Evolutionary conservation across 2,329 filamentous ascomycete genomes (phyloP).

Genomic region (Aureobasidium namibiae): DNA sequence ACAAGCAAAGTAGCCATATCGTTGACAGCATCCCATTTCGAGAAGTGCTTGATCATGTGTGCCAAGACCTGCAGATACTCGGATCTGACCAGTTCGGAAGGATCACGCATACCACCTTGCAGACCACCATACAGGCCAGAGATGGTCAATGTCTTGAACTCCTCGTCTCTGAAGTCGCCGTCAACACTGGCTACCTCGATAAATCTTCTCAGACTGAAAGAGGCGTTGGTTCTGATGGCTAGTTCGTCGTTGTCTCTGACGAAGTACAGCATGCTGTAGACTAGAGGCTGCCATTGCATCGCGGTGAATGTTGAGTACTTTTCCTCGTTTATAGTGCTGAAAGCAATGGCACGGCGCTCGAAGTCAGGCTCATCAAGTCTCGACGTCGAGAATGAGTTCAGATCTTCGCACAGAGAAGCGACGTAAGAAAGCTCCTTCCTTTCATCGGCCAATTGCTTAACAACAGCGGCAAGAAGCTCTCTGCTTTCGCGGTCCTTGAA

Average conservation of each 20-base stretch:
- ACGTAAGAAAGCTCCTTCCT: slow-evolving; percentile 54
- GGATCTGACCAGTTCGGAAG: slow-evolving; percentile 73
- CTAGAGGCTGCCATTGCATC: slow-evolving; percentile 75
- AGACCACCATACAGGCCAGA: slow-evolving; percentile 65
- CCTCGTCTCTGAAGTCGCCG: slow-evolving; percentile 32
- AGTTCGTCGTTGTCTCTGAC: slow-evolving; percentile 82
- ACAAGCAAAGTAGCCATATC: slow-evolving; percentile 67
- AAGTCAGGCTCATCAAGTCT: slow-evolving; percentile 84
- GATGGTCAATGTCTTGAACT: slow-evolving; percentile 53
- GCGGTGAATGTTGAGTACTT: slow-evolving; percentile 53
- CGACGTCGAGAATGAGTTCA: slow-evolving; percentile 69
- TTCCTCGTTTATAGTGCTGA: slow-evolving; percentile 59
- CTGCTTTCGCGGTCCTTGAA: slow-evolving; percentile 77
- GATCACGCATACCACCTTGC: slow-evolving; percentile 65
- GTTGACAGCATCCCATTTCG: slow-evolving; percentile 60
- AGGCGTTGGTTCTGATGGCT: slow-evolving; percentile 74
- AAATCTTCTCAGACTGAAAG: slow-evolving; percentile 70
- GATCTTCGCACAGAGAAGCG: slow-evolving; percentile 61
- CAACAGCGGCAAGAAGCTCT: slow-evolving; percentile 62
- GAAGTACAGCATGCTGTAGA: slow-evolving; percentile 85
- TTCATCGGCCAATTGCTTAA: slow-evolving; percentile 60
- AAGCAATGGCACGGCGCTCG: slow-evolving; percentile 69
- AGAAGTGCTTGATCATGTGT: slow-evolving; percentile 63
- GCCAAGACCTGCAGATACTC: slow-evolving; percentile 77
- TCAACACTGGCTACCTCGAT: slow-evolving; percentile 52